These are phyloP conservation scores for Penicillium vulpinum DNA, from an alignment of 2,329 filamentous ascomycete genomes.

Conservation along the genomic window DNA sequence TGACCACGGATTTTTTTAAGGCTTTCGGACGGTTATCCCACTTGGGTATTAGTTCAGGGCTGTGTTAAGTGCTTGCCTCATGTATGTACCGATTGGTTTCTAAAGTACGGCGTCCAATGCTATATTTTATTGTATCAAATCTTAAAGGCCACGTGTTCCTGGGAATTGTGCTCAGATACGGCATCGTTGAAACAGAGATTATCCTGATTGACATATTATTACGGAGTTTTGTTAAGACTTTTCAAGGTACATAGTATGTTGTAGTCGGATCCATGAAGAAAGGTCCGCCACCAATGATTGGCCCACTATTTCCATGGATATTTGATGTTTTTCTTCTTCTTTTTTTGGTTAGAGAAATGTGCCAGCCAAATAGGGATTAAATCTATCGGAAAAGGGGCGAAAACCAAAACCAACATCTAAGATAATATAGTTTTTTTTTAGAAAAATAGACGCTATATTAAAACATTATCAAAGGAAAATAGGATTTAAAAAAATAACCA, in stretches of 20 bases:
- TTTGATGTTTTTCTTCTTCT: background rate
- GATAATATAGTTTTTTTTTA: background rate
- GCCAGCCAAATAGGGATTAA: constrained; percentile 16
- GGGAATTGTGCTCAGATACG: background rate
- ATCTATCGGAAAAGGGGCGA: constrained; percentile 11
- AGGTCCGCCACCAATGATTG: background rate
- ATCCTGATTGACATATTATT: constrained; percentile 12
- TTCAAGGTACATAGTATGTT: constrained; percentile 19
- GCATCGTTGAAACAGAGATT: constrained; percentile 9
- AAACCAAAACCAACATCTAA: background rate
- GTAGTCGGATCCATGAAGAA: background rate
- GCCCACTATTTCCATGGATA: background rate
- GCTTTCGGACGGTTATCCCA: constrained; percentile 17
- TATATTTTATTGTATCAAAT: background rate
- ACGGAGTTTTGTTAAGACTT: background rate
- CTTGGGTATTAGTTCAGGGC: constrained; percentile 18
- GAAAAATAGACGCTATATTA: background rate
- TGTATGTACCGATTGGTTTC: constrained; percentile 6
- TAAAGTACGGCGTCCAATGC: background rate
- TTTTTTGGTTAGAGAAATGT: background rate
- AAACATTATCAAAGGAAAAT: background rate
- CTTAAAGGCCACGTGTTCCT: background rate
- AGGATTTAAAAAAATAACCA: constrained; percentile 11
- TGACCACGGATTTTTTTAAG: constrained; percentile 1
- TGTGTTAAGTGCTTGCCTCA: constrained; percentile 4